Evolutionary conservation across 2,329 filamentous ascomycete species (phyloP).

Genomic region (Canariomyces notabilis): DNA sequence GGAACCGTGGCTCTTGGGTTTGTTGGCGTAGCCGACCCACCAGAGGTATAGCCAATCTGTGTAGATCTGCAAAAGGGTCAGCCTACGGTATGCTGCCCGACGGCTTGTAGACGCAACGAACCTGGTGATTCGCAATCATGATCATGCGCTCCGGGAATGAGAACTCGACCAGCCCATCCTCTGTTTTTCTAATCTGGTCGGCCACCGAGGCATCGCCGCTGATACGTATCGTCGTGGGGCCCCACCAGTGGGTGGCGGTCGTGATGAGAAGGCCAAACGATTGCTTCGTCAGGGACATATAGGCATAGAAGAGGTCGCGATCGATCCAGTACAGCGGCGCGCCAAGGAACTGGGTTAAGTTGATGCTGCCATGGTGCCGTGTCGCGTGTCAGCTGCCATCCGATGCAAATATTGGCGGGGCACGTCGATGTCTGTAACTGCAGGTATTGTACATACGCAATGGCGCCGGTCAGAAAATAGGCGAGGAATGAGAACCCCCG

Average conservation of each 20-base stretch:
- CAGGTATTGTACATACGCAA: slow-evolving; percentile 49
- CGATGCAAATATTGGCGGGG: background rate
- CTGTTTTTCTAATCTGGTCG: slow-evolving; percentile 64
- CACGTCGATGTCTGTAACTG: too few relatives aligned
- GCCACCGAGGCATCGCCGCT: slow-evolving; percentile 78
- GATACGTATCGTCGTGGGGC: slow-evolving; percentile 75
- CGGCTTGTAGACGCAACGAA: slow-evolving; percentile 29
- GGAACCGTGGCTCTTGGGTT: slow-evolving; percentile 72
- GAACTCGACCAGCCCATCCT: slow-evolving; percentile 70
- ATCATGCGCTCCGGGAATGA: slow-evolving; percentile 76
- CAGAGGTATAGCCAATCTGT: slow-evolving; percentile 90
- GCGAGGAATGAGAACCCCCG: slow-evolving; percentile 47
- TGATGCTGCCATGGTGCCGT: slow-evolving; percentile 45
- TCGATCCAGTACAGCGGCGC: slow-evolving; percentile 71
- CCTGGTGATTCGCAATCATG: slow-evolving; percentile 82
- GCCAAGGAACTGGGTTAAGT: slow-evolving; percentile 69
- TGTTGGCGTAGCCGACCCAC: slow-evolving; percentile 84
- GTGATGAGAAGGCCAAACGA: slow-evolving; percentile 75
- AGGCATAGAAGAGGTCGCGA: slow-evolving; percentile 73
- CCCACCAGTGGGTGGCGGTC: slow-evolving; percentile 80
- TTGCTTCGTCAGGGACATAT: slow-evolving; percentile 83
- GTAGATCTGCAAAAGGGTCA: slow-evolving; percentile 54
- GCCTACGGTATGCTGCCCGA: background rate
- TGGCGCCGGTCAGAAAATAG: slow-evolving; percentile 48
- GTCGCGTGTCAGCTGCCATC: slow-evolving; percentile 2